Evolutionary conservation across 768 basidiomycete species (phyloP).

Genomic region (Agrocybe pediades): DNA sequence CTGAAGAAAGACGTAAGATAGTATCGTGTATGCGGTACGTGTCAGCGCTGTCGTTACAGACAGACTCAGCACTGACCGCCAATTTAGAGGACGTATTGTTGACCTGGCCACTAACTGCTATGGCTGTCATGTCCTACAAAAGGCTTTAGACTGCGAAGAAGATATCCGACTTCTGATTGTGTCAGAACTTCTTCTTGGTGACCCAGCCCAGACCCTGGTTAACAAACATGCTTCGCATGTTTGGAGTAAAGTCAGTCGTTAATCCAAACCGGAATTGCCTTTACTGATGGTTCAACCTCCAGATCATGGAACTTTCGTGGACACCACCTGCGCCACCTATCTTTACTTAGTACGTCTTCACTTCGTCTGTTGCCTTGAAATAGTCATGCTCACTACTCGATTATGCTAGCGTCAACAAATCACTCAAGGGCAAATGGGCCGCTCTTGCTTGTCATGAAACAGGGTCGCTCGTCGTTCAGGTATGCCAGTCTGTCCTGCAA

Average conservation of each 20-base stretch:
- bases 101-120: conserved; percentile 89
- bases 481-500: conserved; percentile 28
- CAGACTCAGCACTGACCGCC: neutral
- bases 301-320: conserved; percentile 93
- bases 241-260: conserved; percentile 79
- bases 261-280: neutral
- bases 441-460: conserved; percentile 89
- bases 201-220: conserved; percentile 83
- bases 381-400: neutral
- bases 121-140: conserved; percentile 87
- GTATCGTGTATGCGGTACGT: conserved; percentile 83
- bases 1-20: conserved; percentile 78
- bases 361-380: neutral
- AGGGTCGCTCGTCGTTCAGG: conserved; percentile 86
- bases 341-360: conserved; percentile 70
- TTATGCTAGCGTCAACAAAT: conserved; percentile 77
- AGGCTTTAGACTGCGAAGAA: conserved; percentile 89
- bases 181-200: conserved; percentile 79
- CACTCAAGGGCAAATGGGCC: conserved; percentile 88
- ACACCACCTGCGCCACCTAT: conserved; percentile 86
- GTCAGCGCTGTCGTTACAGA: neutral
- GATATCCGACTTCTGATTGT: conserved; percentile 83
- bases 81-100: conserved; percentile 71
- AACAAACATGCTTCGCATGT: conserved; percentile 93
- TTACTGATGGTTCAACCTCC: conserved; percentile 8